A percentile compares a stretch with the other conserved stretches of the same genome.
Conservation (phyloP, 306 rosid genomes). For the Corylus avellana region DNA sequence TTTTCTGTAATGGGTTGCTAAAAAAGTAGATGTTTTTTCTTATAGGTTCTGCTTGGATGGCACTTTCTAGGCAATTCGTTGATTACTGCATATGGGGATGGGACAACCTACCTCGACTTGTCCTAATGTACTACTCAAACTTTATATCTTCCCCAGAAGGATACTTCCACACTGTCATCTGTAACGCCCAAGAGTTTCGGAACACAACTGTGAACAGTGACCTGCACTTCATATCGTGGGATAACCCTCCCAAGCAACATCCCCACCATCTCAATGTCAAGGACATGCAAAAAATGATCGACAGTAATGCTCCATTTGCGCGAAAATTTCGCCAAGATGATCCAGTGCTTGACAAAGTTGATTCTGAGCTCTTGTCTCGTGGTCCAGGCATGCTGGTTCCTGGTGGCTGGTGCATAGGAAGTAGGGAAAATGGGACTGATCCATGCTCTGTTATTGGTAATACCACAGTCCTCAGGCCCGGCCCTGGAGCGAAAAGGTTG, state of each 20-base stretch:
- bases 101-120: conserved; percentile 96
- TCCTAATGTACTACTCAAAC: conserved; percentile 91
- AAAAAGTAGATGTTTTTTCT: conserved; percentile 31
- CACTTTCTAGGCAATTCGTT: conserved; percentile 81
- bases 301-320: conserved; percentile 92
- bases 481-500: conserved; percentile 74
- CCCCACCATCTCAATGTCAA: conserved; percentile 78
- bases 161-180: conserved; percentile 92
- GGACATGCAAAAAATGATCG: conserved; percentile 68
- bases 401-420: conserved; percentile 98
- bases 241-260: conserved; percentile 99
- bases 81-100: conserved; percentile 99
- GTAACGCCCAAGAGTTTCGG: conserved; percentile 89
- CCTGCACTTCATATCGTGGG: conserved; percentile 96
- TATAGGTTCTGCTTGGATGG: conserved; percentile 99
- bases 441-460: conserved; percentile 69
- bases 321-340: conserved; percentile 81
- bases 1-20: not conserved
- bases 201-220: conserved; percentile 95
- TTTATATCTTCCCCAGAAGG: conserved; percentile 97
- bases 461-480: conserved; percentile 67
- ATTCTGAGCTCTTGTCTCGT: conserved; percentile 61
- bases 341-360: conserved; percentile 78
- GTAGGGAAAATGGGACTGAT: conserved; percentile 72
- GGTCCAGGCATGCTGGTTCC: conserved; percentile 75